Conservation (phyloP, 257 asterid species). For the Solanum rostratum region DNA sequence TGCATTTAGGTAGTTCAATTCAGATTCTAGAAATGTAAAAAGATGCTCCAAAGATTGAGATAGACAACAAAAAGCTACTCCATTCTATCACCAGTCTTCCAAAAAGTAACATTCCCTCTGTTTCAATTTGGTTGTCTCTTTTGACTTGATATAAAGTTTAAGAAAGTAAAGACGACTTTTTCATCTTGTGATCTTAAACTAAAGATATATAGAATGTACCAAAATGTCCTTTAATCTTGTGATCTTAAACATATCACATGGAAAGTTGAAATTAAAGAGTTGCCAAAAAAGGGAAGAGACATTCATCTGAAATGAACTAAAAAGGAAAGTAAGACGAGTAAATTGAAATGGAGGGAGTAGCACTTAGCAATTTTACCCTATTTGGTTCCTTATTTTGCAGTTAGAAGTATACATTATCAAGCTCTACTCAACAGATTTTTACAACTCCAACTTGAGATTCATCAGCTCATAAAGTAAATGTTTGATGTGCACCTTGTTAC, state of each 20-base stretch:
- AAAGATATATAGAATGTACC: background rate
- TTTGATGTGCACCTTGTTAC: slow-evolving; percentile 48
- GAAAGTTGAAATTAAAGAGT: no score
- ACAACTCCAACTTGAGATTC: background rate
- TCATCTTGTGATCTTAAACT: background rate
- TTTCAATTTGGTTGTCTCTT: background rate
- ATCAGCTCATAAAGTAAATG: background rate
- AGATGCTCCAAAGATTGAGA: background rate
- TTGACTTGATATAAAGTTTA: background rate
- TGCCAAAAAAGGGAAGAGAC: background rate
- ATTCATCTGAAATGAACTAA: background rate
- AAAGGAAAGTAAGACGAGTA: background rate
- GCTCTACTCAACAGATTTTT: background rate
- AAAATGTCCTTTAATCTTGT: background rate
- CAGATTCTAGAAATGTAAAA: slow-evolving; percentile 3
- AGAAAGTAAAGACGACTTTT: background rate
- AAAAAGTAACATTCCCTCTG: background rate
- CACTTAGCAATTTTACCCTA: background rate
- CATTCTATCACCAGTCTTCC: background rate
- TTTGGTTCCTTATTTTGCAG: background rate
- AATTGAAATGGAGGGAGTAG: background rate
- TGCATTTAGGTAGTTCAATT: slow-evolving; percentile 16
- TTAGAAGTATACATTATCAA: background rate
- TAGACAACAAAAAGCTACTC: background rate
- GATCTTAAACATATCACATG: background rate